phyloP scores from a whole-genome alignment of 129 eudicot species.

The Tanacetum coccineum region DNA sequence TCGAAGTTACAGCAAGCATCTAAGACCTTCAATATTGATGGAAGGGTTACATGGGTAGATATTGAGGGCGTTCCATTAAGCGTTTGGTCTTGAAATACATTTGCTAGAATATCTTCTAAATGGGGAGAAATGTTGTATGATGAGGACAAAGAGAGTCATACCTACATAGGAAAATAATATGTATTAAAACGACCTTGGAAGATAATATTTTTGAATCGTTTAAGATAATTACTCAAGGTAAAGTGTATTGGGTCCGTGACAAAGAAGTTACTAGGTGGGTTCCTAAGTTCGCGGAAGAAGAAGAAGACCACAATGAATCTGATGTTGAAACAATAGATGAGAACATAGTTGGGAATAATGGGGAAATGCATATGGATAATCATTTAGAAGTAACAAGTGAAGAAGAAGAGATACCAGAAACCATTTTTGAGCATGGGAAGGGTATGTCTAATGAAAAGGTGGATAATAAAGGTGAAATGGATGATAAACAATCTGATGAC shows the following conservation, averaged over 20 bases:
- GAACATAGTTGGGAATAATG: background rate
- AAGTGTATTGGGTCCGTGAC: background rate
- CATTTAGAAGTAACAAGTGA: background rate
- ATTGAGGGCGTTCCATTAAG: no score
- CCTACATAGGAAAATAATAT: background rate
- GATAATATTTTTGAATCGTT: background rate
- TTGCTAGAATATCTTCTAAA: no score
- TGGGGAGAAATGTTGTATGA: background rate
- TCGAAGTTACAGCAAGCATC: no score
- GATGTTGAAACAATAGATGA: background rate
- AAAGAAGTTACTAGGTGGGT: no score
- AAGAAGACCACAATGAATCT: background rate
- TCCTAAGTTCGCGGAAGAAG: background rate
- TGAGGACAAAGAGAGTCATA: background rate
- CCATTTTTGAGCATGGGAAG: background rate
- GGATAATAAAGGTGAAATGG: background rate
- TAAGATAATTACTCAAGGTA: background rate
- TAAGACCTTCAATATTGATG: no score
- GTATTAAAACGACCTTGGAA: background rate
- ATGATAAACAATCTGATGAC: background rate
- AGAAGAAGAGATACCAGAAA: background rate
- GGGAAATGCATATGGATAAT: background rate
- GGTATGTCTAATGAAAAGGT: background rate
- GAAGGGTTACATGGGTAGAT: no score
- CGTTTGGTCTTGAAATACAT: no score